Evolutionary conservation across 768 basidiomycete genomes (phyloP).

Genomic region (Xerocomus potaroensis): DNA sequence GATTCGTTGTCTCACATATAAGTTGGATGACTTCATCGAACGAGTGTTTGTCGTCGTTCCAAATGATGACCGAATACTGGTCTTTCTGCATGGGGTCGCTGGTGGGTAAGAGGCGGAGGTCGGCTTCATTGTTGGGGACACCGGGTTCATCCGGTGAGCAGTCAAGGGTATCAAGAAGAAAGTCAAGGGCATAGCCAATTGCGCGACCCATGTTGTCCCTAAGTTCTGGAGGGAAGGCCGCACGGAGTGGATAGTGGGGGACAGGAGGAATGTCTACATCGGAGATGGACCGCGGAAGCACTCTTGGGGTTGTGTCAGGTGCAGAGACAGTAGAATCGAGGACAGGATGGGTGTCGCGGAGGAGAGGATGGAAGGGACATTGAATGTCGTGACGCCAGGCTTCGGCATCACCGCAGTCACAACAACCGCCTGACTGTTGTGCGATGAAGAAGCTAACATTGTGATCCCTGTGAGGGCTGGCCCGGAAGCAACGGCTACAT

Average conservation of each 20-base stretch:
- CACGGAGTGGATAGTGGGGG: slow-evolving; percentile 54
- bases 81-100: slow-evolving; percentile 78
- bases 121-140: slow-evolving; percentile 63
- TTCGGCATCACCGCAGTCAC: slow-evolving; percentile 91
- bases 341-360: slow-evolving; percentile 14
- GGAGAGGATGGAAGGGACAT: slow-evolving; percentile 74
- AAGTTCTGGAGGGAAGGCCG: slow-evolving; percentile 57
- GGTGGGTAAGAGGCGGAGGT: slow-evolving; percentile 68
- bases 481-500: slow-evolving; percentile 85
- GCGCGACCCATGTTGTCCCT: slow-evolving; percentile 72
- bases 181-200: slow-evolving; percentile 75
- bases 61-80: slow-evolving; percentile 77
- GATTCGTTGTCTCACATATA: slow-evolving; percentile 50
- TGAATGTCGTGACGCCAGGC: slow-evolving; percentile 70
- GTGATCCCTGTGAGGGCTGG: slow-evolving; percentile 81
- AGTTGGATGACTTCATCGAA: slow-evolving; percentile 82
- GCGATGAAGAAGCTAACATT: slow-evolving; percentile 92
- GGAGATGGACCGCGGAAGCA: slow-evolving; percentile 36
- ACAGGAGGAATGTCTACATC: slow-evolving; percentile 56
- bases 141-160: slow-evolving; percentile 74
- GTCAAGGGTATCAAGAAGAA: slow-evolving; percentile 77
- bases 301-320: slow-evolving; percentile 40
- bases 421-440: slow-evolving; percentile 88
- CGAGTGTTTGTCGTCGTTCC: slow-evolving; percentile 98
- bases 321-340: slow-evolving; percentile 13